phyloP scores from a whole-genome alignment of 208 protist species.

The Trypanosoma cruzi region DNA sequence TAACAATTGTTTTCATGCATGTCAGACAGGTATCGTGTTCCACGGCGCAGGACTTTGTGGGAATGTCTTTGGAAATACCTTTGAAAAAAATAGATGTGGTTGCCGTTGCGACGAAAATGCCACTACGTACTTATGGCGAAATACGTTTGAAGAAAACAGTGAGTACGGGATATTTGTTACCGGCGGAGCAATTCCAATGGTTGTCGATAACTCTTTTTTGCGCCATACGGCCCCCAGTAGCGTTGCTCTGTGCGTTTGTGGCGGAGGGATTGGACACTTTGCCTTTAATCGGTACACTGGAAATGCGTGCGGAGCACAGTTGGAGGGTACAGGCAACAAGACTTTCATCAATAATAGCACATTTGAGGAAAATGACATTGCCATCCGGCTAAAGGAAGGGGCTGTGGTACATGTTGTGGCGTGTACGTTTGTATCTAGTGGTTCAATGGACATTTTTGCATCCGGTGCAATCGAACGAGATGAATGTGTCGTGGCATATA shows the following conservation, averaged over 20 bases:
- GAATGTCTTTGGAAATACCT: slow-evolving; percentile 29
- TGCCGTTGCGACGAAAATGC: slow-evolving; percentile 19
- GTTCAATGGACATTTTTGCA: slow-evolving; percentile 28
- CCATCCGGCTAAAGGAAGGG: slow-evolving; percentile 20
- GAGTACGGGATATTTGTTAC: slow-evolving; percentile 27
- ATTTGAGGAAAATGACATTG: slow-evolving; percentile 35
- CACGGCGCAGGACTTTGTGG: slow-evolving; percentile 13
- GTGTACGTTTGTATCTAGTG: slow-evolving; percentile 31
- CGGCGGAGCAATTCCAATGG: slow-evolving; percentile 22
- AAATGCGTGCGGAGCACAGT: slow-evolving; percentile 33
- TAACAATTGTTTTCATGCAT: slow-evolving; percentile 30
- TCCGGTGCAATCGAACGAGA: slow-evolving; percentile 5
- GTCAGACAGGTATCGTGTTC: slow-evolving; percentile 24
- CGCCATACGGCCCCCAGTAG: slow-evolving; percentile 13
- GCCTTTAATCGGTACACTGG: slow-evolving; percentile 29
- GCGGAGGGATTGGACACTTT: slow-evolving; percentile 31
- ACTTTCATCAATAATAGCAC: slow-evolving; percentile 29
- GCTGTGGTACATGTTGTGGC: slow-evolving; percentile 24
- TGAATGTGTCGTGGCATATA: slow-evolving; percentile 38
- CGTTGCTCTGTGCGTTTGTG: slow-evolving; percentile 27
- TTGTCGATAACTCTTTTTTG: slow-evolving; percentile 35
- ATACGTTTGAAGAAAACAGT: slow-evolving; percentile 32
- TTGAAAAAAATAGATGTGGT: slow-evolving; percentile 31
- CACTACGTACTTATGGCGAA: slow-evolving; percentile 25
- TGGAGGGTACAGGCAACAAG: slow-evolving; percentile 19